Conservation (phyloP, 148 eudicot species). For the Vaccinium myrtillus region DNA sequence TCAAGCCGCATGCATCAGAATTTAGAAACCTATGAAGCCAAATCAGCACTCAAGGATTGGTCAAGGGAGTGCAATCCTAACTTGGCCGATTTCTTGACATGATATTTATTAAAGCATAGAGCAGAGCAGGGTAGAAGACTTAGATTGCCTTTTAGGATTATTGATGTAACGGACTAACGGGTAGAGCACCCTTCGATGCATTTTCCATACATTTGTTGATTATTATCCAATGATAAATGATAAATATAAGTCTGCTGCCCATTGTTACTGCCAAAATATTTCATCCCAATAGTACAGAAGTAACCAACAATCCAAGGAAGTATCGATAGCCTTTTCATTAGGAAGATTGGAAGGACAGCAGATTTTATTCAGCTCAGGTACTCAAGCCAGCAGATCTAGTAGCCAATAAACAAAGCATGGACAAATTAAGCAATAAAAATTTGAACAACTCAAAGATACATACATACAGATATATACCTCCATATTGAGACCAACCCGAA, state of each 20-base stretch:
- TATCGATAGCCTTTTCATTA: not conserved
- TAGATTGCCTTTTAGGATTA: not conserved
- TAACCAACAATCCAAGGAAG: not conserved
- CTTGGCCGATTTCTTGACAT: not conserved
- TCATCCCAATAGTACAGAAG: not conserved
- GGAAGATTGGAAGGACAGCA: not conserved
- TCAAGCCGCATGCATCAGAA: not conserved
- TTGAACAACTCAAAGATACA: not conserved
- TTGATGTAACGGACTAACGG: not conserved
- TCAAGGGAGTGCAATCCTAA: not conserved
- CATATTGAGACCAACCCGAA: slow-evolving; percentile 71
- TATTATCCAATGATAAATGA: not conserved
- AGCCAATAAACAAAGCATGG: not conserved
- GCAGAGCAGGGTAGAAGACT: not conserved
- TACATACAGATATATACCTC: slow-evolving; percentile 43
- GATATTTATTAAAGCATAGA: not conserved
- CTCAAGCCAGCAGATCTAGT: not conserved
- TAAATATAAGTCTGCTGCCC: not conserved
- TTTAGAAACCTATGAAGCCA: not conserved
- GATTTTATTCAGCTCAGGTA: not conserved
- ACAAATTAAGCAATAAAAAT: not conserved
- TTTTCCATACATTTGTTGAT: not conserved
- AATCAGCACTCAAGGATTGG: not conserved
- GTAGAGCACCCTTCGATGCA: not conserved
- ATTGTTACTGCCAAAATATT: not conserved